Evolutionary conservation across 129 eudicot genomes (phyloP), one percentile per base, ranked within the genome.

Genomic region (Tagetes patula): DNA sequence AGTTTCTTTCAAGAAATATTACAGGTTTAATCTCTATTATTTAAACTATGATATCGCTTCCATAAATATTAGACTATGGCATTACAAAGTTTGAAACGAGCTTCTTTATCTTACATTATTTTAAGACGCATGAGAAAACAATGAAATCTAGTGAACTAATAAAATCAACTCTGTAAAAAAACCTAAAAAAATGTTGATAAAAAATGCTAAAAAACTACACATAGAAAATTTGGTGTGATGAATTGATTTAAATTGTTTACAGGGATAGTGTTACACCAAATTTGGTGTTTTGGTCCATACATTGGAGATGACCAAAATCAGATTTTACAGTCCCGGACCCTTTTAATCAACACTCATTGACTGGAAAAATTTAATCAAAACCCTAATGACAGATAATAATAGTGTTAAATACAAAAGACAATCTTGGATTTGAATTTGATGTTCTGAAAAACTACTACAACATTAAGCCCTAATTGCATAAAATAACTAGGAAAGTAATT

Each of bases 341-440:
- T 75, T 65, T 38, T 20, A 20, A 20, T 20, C 27, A 20, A 20
- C 27, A 8, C 11, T 56, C 42, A 56, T 20, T 43, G 27, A 56
- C 36, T n/a, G 10, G 31, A 72, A 12, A n/a, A 41, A 38, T 56
- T 47, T 40, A 56, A 42, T 6, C 12, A 42, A 72, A 30, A 63
- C 78, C 69, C 48, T 38, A 74, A n/a, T 74, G 61, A 54, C 47
- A 45, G 61, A 54, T 60, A 45, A 46, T 37, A 50, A 62, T 32
- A 49, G 53, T 8, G 37, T 65, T 40, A 8, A 30, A 43, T 30
- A 38, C 33, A 41, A 39, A 52, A 65, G 33, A 49, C 38, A 20
- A 73, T 2, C 42, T 47, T 32, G 39, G 8, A 72, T 60, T 59
- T 12, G 68, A 59, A 72, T 11, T 31, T n/a, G 55, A 32, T 60